phyloP scores from a whole-genome alignment of 345 rosid genomes.

The Salix arbutifolia region DNA sequence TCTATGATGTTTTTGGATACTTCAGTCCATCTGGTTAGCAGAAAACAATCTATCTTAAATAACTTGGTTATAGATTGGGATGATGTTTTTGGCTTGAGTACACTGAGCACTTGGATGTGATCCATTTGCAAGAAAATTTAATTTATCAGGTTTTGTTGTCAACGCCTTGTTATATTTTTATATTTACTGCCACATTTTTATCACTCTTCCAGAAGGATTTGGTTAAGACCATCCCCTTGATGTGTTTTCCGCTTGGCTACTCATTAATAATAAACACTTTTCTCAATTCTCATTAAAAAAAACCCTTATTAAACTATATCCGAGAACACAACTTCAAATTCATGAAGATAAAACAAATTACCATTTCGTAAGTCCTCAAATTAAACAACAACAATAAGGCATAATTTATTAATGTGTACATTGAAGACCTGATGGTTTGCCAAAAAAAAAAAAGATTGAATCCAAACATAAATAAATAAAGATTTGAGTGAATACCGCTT shows the following conservation, averaged over 20 bases:
- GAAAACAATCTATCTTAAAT: not conserved
- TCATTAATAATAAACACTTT: not conserved
- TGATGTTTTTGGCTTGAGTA: not conserved
- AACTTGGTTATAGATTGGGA: not conserved
- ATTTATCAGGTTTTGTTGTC: not conserved
- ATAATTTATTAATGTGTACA: not conserved
- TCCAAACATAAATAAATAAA: not conserved
- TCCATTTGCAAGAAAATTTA: not conserved
- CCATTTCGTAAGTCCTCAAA: not conserved
- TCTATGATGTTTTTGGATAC: not conserved
- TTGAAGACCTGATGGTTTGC: not conserved
- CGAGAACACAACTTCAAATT: not conserved
- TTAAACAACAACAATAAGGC: no score
- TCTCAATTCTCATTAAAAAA: not conserved
- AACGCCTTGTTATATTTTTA: not conserved
- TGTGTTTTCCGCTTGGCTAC: not conserved
- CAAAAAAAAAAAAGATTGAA: not conserved
- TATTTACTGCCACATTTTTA: not conserved
- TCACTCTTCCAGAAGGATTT: not conserved
- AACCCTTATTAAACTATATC: not conserved
- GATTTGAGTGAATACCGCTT: constrained; percentile 37
- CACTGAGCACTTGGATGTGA: not conserved
- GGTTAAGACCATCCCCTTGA: not conserved
- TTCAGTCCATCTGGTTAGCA: not conserved
- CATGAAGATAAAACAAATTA: not conserved